Percentiles rank a stretch among this genome's conserved stretches.
These are phyloP conservation scores for Murraya koenigii DNA, from an alignment of 345 rosid genomes.

Conservation along the genomic window DNA sequence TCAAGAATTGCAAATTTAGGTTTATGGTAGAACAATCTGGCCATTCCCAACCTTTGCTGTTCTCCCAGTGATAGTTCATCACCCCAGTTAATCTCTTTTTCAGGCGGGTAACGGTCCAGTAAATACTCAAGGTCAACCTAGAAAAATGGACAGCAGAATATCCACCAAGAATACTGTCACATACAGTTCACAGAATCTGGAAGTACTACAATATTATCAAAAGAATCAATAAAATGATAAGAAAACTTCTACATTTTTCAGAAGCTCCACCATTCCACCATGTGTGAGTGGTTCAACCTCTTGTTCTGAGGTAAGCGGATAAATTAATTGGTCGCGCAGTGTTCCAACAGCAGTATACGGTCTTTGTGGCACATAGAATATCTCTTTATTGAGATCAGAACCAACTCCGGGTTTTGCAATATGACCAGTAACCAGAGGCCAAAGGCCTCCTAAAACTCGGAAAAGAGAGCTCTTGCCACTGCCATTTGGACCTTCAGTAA, in stretches of 20 bases:
- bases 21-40: conserved; percentile 92
- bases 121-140: conserved; percentile 97
- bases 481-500: conserved; percentile 89
- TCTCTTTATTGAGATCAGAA: conserved; percentile 97
- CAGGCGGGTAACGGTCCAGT: conserved; percentile 85
- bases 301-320: conserved; percentile 83
- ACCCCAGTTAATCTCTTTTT: conserved; percentile 94
- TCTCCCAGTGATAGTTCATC: conserved; percentile 96
- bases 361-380: conserved; percentile 95
- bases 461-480: conserved; percentile 99
- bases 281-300: conserved; percentile 70
- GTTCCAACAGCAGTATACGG: conserved; percentile 99
- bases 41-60: conserved; percentile 99
- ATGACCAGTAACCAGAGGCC: conserved; percentile 94
- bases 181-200: conserved; percentile 12
- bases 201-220: conserved; percentile 9
- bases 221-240: neutral
- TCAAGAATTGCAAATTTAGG: conserved; percentile 99
- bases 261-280: conserved; percentile 79
- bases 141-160: conserved; percentile 15
- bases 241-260: conserved; percentile 70
- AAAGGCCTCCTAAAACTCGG: conserved; percentile 97
- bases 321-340: conserved; percentile 92
- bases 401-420: conserved; percentile 98
- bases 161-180: conserved; percentile 14